Percentiles rank a stretch among this genome's conserved stretches.
Conservation (phyloP, 2,329 filamentous ascomycete species). For the Gnomoniopsis smithogilvyi region DNA sequence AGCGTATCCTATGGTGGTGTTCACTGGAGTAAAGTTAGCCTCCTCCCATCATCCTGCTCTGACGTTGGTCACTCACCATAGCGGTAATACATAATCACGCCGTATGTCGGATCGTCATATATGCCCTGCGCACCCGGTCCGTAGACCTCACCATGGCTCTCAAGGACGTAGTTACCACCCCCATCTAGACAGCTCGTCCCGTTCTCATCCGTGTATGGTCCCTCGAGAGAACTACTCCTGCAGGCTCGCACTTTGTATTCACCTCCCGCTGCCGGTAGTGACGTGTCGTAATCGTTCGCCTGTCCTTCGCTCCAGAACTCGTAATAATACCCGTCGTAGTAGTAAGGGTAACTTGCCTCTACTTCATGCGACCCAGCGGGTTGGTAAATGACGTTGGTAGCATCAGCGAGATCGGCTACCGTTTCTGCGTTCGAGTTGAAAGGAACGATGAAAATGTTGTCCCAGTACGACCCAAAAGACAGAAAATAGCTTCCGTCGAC, state of each 20-base stretch:
- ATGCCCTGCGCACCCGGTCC: conserved; percentile 63
- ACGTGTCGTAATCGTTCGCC: conserved; percentile 57
- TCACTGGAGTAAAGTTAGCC: conserved; percentile 7
- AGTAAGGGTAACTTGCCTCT: conserved; percentile 56
- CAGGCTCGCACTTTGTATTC: conserved; percentile 68
- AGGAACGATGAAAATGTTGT: conserved; percentile 57
- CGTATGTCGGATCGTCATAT: conserved; percentile 45
- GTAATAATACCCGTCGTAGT: conserved; percentile 57
- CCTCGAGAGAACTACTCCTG: conserved; percentile 46
- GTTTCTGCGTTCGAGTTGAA: conserved; percentile 37
- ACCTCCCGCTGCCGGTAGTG: conserved; percentile 48
- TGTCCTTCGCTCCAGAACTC: conserved; percentile 60
- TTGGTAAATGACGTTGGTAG: conserved; percentile 51
- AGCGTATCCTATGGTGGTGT: conserved; percentile 39
- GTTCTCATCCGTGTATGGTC: conserved; percentile 53
- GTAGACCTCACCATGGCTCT: conserved; percentile 55
- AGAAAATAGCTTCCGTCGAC: conserved; percentile 43
- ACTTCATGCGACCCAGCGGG: conserved; percentile 46
- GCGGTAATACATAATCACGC: conserved; percentile 60
- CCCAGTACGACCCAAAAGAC: conserved; percentile 69
- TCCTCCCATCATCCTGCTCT: too few relatives aligned
- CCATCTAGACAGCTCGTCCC: conserved; percentile 52
- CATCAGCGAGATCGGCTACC: conserved; percentile 18
- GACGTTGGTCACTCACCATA: conserved; percentile 59
- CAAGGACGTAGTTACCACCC: conserved; percentile 57